Evolutionary conservation across 140 eudicot genomes (phyloP), one percentile per base, ranked within the genome.

Genomic region (Oenanthe javanica): DNA sequence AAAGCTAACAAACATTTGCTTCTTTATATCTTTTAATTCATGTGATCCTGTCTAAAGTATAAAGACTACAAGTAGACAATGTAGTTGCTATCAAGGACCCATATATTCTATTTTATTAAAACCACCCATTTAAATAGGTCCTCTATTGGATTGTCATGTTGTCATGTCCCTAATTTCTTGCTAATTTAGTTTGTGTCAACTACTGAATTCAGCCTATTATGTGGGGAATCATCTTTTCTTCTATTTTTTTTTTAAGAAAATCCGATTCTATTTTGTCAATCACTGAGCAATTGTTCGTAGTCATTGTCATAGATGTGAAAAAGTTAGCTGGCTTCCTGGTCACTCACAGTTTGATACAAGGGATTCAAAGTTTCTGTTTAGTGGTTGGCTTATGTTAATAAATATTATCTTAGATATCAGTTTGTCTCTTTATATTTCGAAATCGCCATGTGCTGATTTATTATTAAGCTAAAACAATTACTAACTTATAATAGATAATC

Each of bases 11-110:
- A 77, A 77, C 31, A 77, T 38, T 50, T 71, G 14, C 72, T 15
- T 52, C 79, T 80, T 81, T 72, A 67, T 75, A 75, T 75, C 78
- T 74, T 74, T 0, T 23, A 78, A 40, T 81, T 61, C 75, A 63
- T 79, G 72, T 49, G 81, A 81, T 81, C 72, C 70, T 78, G 85
- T 78, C 59, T 38, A 85, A 82, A 85, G 83, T 31, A 52, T 75
- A 55, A 70, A 85, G 64, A 76, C 46, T 13, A 80, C 70, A 59
- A 81, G 23, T 67, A 79, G 85, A 75, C 78, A 75, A 74, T 79
- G 67, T 75, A 23, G 83, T 72, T 83, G 76, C 72, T 21, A 77
- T 72, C 77, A 72, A 64, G 73, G 86, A 64, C 72, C 79, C 81
- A 63, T 61, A 40, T 72, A 77, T 77, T 63, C 69, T 59, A 42